Evolutionary conservation across 164 flowering plant species (phyloP).

Genomic region (Buxus sempervirens): DNA sequence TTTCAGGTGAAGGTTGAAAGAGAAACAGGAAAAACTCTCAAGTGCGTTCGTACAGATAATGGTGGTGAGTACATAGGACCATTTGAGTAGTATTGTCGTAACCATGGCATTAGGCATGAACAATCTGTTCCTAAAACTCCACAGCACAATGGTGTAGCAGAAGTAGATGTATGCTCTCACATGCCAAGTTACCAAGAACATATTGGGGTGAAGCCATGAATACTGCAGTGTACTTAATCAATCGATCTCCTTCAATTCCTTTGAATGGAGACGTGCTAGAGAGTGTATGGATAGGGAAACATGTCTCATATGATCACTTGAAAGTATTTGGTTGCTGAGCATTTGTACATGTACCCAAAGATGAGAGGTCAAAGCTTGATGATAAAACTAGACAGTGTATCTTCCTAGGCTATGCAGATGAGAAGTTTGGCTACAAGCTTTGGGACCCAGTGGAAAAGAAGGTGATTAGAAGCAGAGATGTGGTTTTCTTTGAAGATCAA

Average conservation of each 20-base stretch:
- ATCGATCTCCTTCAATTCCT: slow-evolving; percentile 11
- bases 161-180: slow-evolving; percentile 11
- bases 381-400: slow-evolving; percentile 7
- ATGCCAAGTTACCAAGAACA: not conserved
- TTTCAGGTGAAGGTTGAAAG: slow-evolving; percentile 14
- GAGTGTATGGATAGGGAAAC: not conserved
- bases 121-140: slow-evolving; percentile 9
- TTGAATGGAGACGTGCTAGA: slow-evolving; percentile 3
- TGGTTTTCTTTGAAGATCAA: slow-evolving; percentile 9
- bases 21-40: slow-evolving; percentile 5
- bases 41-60: slow-evolving; percentile 14
- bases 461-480: slow-evolving; percentile 13
- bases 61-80: slow-evolving; percentile 19
- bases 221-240: not conserved
- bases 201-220: not conserved
- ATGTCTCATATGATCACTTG: slow-evolving; percentile 12
- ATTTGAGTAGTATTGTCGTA: slow-evolving; percentile 9
- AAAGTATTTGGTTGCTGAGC: slow-evolving; percentile 10
- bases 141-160: slow-evolving; percentile 11
- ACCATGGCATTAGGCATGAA: slow-evolving; percentile 4
- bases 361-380: slow-evolving; percentile 16
- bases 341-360: slow-evolving; percentile 13
- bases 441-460: slow-evolving; percentile 11
- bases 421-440: slow-evolving; percentile 9
- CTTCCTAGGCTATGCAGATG: slow-evolving; percentile 6